A percentile compares a stretch with the other conserved stretches of the same genome.
These are phyloP conservation scores for Cicer bijugum DNA, from an alignment of 306 rosid genomes.

Conservation along the genomic window DNA sequence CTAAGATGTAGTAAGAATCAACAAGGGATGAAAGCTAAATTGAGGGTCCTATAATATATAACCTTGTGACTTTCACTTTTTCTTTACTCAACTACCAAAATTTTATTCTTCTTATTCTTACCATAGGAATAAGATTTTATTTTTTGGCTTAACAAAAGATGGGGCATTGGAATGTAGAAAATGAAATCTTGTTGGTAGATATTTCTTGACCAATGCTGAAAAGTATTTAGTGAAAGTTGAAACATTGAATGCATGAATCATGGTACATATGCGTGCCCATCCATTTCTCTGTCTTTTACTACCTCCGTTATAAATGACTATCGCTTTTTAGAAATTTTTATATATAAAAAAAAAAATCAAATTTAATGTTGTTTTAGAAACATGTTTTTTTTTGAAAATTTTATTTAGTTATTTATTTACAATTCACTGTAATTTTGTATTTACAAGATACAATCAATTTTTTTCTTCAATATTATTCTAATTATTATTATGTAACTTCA, in stretches of 20 bases:
- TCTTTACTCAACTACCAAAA: conserved; percentile 36
- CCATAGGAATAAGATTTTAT: conserved; percentile 39
- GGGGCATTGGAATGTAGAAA: conserved; percentile 38
- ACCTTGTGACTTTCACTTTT: conserved; percentile 35
- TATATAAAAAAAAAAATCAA: too few species aligned
- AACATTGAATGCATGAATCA: conserved; percentile 39
- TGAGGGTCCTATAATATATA: conserved; percentile 40
- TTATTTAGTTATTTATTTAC: too few species aligned
- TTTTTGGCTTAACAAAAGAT: conserved; percentile 25
- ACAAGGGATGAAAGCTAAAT: conserved; percentile 23
- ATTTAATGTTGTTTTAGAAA: too few species aligned
- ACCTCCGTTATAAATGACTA: too few species aligned
- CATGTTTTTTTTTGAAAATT: too few species aligned
- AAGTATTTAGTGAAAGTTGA: conserved; percentile 40
- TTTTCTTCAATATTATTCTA: background rate
- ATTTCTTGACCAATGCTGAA: conserved; percentile 47
- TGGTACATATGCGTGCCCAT: conserved; percentile 1
- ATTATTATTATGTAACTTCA: background rate
- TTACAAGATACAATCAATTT: background rate
- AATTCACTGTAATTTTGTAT: background rate
- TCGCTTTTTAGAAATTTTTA: too few species aligned
- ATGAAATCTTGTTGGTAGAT: conserved; percentile 55
- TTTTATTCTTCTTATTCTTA: conserved; percentile 24
- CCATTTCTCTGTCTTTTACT: too few species aligned
- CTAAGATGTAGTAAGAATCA: background rate